Conservation (phyloP, 345 rosid genomes). For the Hibiscus trionum region DNA sequence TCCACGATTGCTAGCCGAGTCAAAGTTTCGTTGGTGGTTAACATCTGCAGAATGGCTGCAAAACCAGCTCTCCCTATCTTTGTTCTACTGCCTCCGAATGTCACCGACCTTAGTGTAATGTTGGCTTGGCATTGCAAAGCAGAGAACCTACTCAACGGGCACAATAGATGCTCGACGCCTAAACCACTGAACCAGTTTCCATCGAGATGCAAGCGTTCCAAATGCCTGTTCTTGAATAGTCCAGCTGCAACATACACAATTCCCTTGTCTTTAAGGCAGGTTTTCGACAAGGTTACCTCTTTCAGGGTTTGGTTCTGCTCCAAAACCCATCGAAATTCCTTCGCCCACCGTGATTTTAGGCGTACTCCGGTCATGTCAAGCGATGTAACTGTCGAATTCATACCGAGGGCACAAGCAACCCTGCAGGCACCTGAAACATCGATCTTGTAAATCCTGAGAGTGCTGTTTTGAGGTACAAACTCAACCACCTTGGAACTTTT, state of each 20-base stretch:
- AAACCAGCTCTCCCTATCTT: constrained; percentile 75
- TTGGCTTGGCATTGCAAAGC: constrained; percentile 83
- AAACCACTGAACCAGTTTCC: constrained; percentile 73
- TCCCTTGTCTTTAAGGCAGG: constrained; percentile 82
- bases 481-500: constrained; percentile 66
- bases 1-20: constrained; percentile 58
- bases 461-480: constrained; percentile 59
- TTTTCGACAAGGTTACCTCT: constrained; percentile 67
- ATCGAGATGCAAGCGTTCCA: constrained; percentile 64
- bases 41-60: constrained; percentile 67
- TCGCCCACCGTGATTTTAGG: constrained; percentile 74
- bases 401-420: constrained; percentile 70
- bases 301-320: constrained; percentile 71
- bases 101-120: constrained; percentile 52
- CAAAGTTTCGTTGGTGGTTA: constrained; percentile 64
- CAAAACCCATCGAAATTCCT: constrained; percentile 75
- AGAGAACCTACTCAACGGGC: constrained; percentile 89
- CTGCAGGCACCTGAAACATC: constrained; percentile 64
- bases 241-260: constrained; percentile 86
- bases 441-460: constrained; percentile 58
- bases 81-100: constrained; percentile 62
- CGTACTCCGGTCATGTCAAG: constrained; percentile 72
- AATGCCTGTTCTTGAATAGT: constrained; percentile 66
- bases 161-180: constrained; percentile 75
- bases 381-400: constrained; percentile 70